A percentile compares a stretch with the other conserved stretches of the same genome.
Evolutionary conservation across 2,329 filamentous ascomycete species (phyloP).

Genomic region (Ascochyta lentis): DNA sequence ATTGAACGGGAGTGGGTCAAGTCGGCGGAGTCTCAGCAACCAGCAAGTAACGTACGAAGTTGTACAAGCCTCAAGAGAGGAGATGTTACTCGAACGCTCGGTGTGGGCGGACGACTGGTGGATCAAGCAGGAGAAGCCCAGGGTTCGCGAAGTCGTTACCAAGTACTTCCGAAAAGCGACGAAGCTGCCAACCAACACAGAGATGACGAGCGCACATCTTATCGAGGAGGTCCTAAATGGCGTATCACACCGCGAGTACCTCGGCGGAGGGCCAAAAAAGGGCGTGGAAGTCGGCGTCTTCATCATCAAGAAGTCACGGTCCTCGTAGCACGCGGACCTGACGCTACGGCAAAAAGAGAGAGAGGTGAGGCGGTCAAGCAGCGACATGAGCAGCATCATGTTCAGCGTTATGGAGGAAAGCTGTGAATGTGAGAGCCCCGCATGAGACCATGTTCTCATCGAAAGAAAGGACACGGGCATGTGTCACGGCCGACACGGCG

Average conservation of each 20-base stretch:
- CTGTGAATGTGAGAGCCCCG: not conserved
- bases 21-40: slow-evolving; percentile 35
- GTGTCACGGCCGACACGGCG: slow-evolving; percentile 7
- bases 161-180: slow-evolving; percentile 54
- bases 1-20: slow-evolving; percentile 40
- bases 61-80: slow-evolving; percentile 59
- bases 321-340: slow-evolving; percentile 12
- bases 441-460: not conserved
- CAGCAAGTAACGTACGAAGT: slow-evolving; percentile 51
- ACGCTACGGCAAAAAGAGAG: not conserved
- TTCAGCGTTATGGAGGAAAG: not conserved
- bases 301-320: slow-evolving; percentile 48
- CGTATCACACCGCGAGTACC: slow-evolving; percentile 59
- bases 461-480: not conserved
- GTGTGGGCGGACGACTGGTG: slow-evolving; percentile 68
- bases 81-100: slow-evolving; percentile 58
- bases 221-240: slow-evolving; percentile 66
- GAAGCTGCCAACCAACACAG: slow-evolving; percentile 51
- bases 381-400: not conserved
- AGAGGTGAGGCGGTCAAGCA: not conserved
- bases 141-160: slow-evolving; percentile 60
- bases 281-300: slow-evolving; percentile 58
- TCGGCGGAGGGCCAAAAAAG: slow-evolving; percentile 50
- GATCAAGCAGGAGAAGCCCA: slow-evolving; percentile 67
- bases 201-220: slow-evolving; percentile 62